phyloP scores from a whole-genome alignment of 1,139 yeast genomes.

The Magnusiomyces fungicola region DNA sequence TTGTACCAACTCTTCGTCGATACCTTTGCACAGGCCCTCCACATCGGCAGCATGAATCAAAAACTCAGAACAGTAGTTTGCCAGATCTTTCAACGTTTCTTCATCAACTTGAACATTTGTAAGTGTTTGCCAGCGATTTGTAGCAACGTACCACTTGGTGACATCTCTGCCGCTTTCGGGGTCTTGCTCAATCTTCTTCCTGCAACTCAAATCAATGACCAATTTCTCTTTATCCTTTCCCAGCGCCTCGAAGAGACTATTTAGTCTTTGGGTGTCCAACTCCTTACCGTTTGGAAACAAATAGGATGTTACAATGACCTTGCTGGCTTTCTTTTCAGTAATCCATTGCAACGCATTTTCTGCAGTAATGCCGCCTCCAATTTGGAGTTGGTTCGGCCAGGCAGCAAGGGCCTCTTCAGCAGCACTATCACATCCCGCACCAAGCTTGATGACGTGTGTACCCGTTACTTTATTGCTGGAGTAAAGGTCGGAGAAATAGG shows the following conservation, averaged over 20 bases:
- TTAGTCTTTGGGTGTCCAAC: constrained; percentile 51
- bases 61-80: constrained; percentile 73
- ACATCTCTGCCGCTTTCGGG: constrained; percentile 25
- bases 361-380: constrained; percentile 86
- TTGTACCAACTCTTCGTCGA: constrained; percentile 68
- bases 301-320: constrained; percentile 91
- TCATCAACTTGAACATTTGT: constrained; percentile 54
- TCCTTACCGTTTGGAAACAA: constrained; percentile 56
- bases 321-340: constrained; percentile 51
- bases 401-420: constrained; percentile 66
- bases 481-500: constrained; percentile 72
- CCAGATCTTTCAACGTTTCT: constrained; percentile 47
- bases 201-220: constrained; percentile 89
- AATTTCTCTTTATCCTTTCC: constrained; percentile 49
- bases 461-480: constrained; percentile 51
- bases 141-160: constrained; percentile 79
- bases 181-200: constrained; percentile 36
- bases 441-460: constrained; percentile 89
- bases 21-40: constrained; percentile 91
- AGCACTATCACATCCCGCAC: constrained; percentile 76
- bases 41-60: constrained; percentile 97
- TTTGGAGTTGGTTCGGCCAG: constrained; percentile 72
- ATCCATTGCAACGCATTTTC: constrained; percentile 74
- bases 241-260: constrained; percentile 41
- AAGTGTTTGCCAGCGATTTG: constrained; percentile 93